Base-by-base conservation (phyloP, 306 rosid genomes). In the Castanea mollissima region DNA sequence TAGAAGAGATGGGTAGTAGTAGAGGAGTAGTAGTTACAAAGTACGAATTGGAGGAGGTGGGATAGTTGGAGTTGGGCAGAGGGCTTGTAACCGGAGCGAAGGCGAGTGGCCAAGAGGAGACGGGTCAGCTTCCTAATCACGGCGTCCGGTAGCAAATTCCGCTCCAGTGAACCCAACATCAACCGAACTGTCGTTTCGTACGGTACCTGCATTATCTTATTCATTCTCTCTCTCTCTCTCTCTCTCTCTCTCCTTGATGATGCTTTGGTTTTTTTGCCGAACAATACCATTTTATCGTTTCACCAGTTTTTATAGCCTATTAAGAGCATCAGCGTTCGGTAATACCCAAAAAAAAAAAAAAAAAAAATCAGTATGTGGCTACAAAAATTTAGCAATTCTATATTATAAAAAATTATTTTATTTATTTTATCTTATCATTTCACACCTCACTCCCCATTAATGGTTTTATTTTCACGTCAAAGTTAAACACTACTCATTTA, bases 11-110 rank as follows among this genome's bases (percentile, higher is more conserved):
- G 38, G 7, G 38, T 38, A 38, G 44, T 38, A 38, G 44, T 25
- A 25, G 27, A 25, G 27, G 0, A 25, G 38, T 38, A 38, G 44
- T 1, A 38, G 46, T 77, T 81, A 89, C 99, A 91, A 4, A 80
- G 92, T 0, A 82, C 91, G 68, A 94, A 94, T 2, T 71, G 87
- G 29, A 91, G 68, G 41, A 92, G 91, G 21, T 91, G 57, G 34
- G 90, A 80, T 76, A 92, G 93, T 16, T 91, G 97, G 82, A 92
- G 90, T 4, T 92, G 73, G 16, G 92, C 74, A 41, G 91, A 85
- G 18, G 91, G 20, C n/a, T 72, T 76, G 91, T 90, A 91, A 69
- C 86, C 83, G 83, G 97, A 87, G 74, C 97, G 99, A 60, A 94
- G 97, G 14, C 97, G 93, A 71, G 85, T 6, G 1, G 97, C 85